Conservation (phyloP, 805 yeast species). For the Schwanniomyces occidentalis region DNA sequence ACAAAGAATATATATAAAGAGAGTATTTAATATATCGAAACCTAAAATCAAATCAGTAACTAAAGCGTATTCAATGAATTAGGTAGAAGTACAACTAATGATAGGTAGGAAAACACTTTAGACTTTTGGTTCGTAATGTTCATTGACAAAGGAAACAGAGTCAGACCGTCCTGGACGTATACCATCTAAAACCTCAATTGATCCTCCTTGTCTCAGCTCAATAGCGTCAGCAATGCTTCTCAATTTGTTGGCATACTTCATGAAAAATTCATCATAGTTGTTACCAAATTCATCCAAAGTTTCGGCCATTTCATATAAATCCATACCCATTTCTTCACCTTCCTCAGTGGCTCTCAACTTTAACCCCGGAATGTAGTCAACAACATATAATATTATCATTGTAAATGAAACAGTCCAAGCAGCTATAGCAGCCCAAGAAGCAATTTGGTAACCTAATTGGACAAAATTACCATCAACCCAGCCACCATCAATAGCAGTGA, state of each 20-base stretch:
- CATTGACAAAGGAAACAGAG: neutral
- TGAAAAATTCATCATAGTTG: slow-evolving; percentile 29
- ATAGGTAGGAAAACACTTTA: no score
- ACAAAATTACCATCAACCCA: slow-evolving; percentile 48
- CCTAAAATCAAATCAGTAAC: no score
- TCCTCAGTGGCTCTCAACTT: slow-evolving; percentile 45
- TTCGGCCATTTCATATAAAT: slow-evolving; percentile 52
- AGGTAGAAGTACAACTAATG: no score
- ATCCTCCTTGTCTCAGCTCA: slow-evolving; percentile 11
- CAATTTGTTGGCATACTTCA: slow-evolving; percentile 18
- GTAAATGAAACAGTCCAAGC: slow-evolving; percentile 50
- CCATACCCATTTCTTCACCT: slow-evolving; percentile 54
- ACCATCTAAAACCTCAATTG: slow-evolving; percentile 20
- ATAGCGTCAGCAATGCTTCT: slow-evolving; percentile 17
- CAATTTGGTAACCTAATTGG: slow-evolving; percentile 48
- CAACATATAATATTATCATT: slow-evolving; percentile 41
- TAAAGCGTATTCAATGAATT: no score
- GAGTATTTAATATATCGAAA: no score
- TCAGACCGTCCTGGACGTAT: slow-evolving; percentile 12
- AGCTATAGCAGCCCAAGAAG: slow-evolving; percentile 40
- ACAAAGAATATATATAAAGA: no score
- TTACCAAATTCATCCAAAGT: slow-evolving; percentile 39
- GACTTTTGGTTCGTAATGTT: neutral
- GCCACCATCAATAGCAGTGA: slow-evolving; percentile 45
- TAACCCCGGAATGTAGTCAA: slow-evolving; percentile 53